phyloP scores from a whole-genome alignment of 2,329 filamentous ascomycete species.

The Ophiostoma pallidulum region DNA sequence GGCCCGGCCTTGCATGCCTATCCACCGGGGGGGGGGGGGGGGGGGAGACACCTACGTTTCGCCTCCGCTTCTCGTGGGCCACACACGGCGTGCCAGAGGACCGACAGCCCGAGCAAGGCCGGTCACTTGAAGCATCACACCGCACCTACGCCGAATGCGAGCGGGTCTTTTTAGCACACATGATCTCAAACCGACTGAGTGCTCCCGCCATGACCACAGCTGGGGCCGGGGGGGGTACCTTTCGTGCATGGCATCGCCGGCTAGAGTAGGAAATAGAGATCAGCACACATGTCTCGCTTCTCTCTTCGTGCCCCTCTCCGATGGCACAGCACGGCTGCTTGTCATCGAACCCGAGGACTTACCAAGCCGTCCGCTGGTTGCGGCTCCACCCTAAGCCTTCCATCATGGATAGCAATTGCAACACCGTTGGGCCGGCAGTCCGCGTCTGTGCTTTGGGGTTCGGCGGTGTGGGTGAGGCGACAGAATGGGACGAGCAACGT shows the following conservation, averaged over 20 bases:
- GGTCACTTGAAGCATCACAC: slow-evolving; percentile 6
- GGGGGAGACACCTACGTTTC: slow-evolving; percentile 13
- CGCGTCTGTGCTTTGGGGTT: no score
- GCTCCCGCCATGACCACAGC: no score
- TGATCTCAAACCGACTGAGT: no score
- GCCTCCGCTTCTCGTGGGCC: slow-evolving; percentile 14
- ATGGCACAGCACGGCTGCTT: background rate
- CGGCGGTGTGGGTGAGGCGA: no score
- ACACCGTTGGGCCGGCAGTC: no score
- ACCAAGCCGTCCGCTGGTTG: slow-evolving; percentile 7
- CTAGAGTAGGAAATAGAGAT: no score
- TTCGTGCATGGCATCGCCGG: slow-evolving; percentile 13
- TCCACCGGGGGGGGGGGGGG: no score
- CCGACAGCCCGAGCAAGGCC: slow-evolving; percentile 11
- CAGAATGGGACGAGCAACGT: no score
- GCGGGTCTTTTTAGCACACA: background rate
- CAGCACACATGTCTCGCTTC: no score
- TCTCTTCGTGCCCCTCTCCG: no score
- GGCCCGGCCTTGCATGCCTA: no score
- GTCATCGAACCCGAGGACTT: background rate
- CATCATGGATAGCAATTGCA: background rate
- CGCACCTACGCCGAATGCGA: slow-evolving; percentile 2
- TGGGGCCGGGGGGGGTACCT: slow-evolving; percentile 1
- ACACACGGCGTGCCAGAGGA: slow-evolving; percentile 11
- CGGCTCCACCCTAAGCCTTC: background rate